Conservation (phyloP, 306 rosid species). For the Castanea sativa region DNA sequence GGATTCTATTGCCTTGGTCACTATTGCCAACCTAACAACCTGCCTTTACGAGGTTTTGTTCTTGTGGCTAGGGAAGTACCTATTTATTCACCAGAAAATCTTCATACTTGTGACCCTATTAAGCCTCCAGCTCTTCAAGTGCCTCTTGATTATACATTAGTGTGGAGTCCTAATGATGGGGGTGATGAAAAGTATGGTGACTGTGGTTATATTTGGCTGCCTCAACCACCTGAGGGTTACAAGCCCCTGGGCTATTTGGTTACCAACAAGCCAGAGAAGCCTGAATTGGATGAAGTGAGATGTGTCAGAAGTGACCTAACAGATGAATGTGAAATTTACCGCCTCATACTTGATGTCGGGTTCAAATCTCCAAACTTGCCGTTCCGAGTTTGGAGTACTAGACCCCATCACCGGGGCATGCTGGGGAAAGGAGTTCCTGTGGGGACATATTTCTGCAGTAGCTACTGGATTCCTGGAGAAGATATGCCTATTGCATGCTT, state of each 20-base stretch:
- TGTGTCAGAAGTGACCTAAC: conserved; percentile 80
- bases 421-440: conserved; percentile 61
- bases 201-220: conserved; percentile 75
- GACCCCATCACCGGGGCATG: conserved; percentile 69
- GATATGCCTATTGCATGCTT: conserved; percentile 67
- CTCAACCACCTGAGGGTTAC: conserved; percentile 81
- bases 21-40: conserved; percentile 60
- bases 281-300: conserved; percentile 62
- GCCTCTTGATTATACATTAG: conserved; percentile 68
- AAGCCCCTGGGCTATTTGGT: conserved; percentile 72
- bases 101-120: conserved; percentile 10
- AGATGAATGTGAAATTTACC: conserved; percentile 58
- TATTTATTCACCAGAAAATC: conserved; percentile 24
- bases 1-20: conserved; percentile 76
- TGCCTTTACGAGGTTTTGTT: conserved; percentile 63
- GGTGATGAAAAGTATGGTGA: conserved; percentile 32
- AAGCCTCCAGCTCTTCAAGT: conserved; percentile 50
- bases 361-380: conserved; percentile 31
- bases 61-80: conserved; percentile 68
- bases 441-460: conserved; percentile 70
- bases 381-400: conserved; percentile 57
- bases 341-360: conserved; percentile 36
- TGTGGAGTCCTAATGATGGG: conserved; percentile 61
- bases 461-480: conserved; percentile 37
- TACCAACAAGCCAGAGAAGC: conserved; percentile 56